Base-by-base conservation (phyloP, 2,329 filamentous ascomycete species). In the Colletotrichum lentis region DNA sequence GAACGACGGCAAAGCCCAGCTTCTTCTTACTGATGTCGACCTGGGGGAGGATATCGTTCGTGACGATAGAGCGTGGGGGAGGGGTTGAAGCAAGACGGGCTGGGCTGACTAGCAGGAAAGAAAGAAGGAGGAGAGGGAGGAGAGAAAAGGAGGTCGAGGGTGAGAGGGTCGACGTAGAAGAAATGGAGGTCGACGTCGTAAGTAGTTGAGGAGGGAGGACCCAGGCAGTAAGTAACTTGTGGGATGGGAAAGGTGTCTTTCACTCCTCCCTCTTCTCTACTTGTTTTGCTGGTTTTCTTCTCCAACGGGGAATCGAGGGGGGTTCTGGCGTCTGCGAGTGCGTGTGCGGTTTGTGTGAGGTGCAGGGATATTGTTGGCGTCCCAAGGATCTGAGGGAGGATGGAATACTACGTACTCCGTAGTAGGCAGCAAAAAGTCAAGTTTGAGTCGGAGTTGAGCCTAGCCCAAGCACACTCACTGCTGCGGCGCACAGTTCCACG, bases 141-240 rank as follows among this genome's bases (percentile, higher is more conserved):
- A 49, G 62, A 49, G 49, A 66, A 60, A 57, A 69, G 65, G 54
- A 57, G 66, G 66, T 69, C 54, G 61, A 58, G 53, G 41, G 41
- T 62, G 64, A 49, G 63, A 69, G 55, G 64, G 47, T 55, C 60
- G 69, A 47, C 49, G 59, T 41, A 46, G 53, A 69, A 64, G 57
- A 69, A 49, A 59, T 54, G 66, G 61, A 65, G 47, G 66, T 55
- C 61, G 57, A 49, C 31, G 56, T 43, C 57, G 66, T 65, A 69
- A 66, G 66, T 69, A 70, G 69, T 70, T 70, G 69, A 69, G 65
- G 53, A 47, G 44, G 65, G 53, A 47, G 44, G n/a, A 39, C 22
- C 27, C 52, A 31, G 41, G 20, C 35, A 49, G 56, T 27, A 57
- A 39, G 55, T 50, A 35, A 35, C 52, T 56, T 49, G 64, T 63